phyloP scores from a whole-genome alignment of 169 alveolate species.

The Plasmodium reichenowi region DNA sequence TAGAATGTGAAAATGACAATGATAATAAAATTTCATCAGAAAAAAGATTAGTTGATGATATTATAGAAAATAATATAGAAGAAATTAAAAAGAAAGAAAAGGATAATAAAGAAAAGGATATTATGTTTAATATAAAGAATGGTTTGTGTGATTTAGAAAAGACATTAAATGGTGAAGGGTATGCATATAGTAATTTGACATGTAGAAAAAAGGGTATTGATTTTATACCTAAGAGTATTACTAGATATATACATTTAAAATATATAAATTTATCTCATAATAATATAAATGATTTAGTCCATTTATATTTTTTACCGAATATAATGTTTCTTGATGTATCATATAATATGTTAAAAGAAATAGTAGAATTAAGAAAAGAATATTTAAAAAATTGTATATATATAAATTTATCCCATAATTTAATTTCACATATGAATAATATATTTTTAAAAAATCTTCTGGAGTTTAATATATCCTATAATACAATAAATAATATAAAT shows the following conservation, averaged over 20 bases:
- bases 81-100: constrained; percentile 4
- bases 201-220: constrained; percentile 38
- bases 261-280: constrained; percentile 65
- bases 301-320: constrained; percentile 12
- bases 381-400: constrained; percentile 40
- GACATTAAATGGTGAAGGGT: constrained; percentile 55
- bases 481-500: constrained; percentile 21
- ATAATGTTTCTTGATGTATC: constrained; percentile 50
- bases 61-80: background rate
- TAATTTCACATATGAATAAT: constrained; percentile 34
- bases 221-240: constrained; percentile 31
- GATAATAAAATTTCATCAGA: background rate
- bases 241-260: constrained; percentile 40
- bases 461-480: constrained; percentile 45
- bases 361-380: constrained; percentile 6
- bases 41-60: background rate
- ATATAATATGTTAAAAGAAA: constrained; percentile 19
- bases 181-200: constrained; percentile 46
- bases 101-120: background rate
- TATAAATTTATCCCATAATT: constrained; percentile 43
- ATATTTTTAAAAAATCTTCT: constrained; percentile 18
- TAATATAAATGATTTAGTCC: constrained; percentile 28
- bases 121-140: constrained; percentile 21
- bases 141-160: constrained; percentile 45
- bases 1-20: background rate